These are phyloP conservation scores for Astrephomene gubernaculifera DNA, from an alignment of 139 green algal species.

Conservation along the genomic window DNA sequence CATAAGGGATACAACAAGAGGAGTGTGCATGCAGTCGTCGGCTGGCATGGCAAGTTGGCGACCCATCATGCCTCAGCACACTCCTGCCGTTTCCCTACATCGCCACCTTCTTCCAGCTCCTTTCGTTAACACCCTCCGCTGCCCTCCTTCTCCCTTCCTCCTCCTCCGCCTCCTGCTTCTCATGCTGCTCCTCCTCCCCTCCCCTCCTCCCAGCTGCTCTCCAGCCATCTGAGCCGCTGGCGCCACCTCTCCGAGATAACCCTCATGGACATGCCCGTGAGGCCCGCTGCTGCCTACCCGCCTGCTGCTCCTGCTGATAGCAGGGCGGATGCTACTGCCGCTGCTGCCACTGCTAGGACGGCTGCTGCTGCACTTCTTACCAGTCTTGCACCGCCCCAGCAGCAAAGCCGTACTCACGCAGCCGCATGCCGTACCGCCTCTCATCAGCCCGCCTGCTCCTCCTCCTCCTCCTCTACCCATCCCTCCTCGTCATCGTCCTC, in stretches of 20 bases:
- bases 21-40: no score
- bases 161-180: no score
- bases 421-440: no score
- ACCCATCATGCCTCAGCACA: no score
- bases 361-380: neutral
- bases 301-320: neutral
- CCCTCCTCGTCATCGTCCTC: no score
- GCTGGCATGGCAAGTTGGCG: no score
- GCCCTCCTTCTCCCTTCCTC: no score
- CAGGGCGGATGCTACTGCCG: neutral
- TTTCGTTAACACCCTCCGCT: neutral
- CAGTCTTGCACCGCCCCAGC: neutral
- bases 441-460: no score
- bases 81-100: neutral
- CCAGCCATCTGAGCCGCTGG: constrained; percentile 25
- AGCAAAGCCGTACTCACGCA: neutral
- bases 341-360: neutral
- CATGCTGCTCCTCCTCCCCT: neutral
- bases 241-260: constrained; percentile 1
- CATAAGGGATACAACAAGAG: no score
- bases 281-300: neutral
- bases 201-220: neutral
- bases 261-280: constrained; percentile 15
- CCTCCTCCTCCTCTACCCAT: neutral
- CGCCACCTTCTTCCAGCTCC: neutral